A percentile compares a stretch with the other conserved stretches of the same genome.
phyloP scores from a whole-genome alignment of 2,329 filamentous ascomycete species.

The Paradendryphiella salina region DNA sequence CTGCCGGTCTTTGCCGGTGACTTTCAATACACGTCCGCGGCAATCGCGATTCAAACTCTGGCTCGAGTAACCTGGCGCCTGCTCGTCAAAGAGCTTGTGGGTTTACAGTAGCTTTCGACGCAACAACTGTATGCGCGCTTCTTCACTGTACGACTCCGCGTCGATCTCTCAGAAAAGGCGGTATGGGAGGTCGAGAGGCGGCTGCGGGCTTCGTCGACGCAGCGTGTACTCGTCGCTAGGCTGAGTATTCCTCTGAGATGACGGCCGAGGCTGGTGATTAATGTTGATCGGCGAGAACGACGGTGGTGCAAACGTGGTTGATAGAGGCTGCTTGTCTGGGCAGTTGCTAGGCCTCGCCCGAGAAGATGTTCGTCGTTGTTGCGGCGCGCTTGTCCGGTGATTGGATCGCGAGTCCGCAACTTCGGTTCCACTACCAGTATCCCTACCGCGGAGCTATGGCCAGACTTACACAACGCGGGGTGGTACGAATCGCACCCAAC shows the following conservation, averaged over 20 bases:
- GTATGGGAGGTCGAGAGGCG: background rate
- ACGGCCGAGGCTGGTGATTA: background rate
- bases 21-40: background rate
- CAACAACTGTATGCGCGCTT: background rate
- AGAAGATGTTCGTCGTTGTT: constrained; percentile 16
- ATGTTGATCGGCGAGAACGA: background rate
- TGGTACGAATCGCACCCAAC: background rate
- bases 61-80: constrained; percentile 17
- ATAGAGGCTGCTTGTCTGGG: background rate
- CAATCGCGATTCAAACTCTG: constrained; percentile 17
- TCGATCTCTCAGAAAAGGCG: constrained; percentile 8
- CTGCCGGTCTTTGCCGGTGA: background rate
- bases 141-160: background rate
- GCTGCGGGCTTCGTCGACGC: background rate
- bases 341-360: constrained; percentile 5
- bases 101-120: background rate
- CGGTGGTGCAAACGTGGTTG: background rate
- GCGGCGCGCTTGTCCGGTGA: constrained; percentile 19
- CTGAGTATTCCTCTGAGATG: background rate
- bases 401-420: constrained; percentile 24
- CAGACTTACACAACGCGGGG: background rate
- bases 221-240: background rate
- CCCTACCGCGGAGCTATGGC: constrained; percentile 12
- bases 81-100: background rate
- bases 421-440: constrained; percentile 13